A percentile compares a stretch with the other conserved stretches of the same genome.
phyloP scores from a whole-genome alignment of 2,329 filamentous ascomycete genomes.

The Falciphora oryzae region DNA sequence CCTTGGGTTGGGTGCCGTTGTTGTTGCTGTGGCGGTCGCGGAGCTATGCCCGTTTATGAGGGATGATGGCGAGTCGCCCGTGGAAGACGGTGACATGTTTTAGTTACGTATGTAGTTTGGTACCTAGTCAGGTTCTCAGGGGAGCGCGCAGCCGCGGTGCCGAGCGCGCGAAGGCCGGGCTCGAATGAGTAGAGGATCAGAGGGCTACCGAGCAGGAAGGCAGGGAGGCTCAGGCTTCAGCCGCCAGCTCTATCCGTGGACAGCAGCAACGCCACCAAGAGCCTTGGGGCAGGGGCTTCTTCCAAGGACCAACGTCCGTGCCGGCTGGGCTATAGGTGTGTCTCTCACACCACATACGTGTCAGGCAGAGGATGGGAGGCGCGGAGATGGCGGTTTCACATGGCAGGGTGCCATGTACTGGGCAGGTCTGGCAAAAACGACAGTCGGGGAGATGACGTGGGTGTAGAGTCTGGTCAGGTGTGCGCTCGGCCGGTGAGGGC shows the following conservation, averaged over 20 bases:
- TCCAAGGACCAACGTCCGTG: neutral
- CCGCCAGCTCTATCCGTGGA: neutral
- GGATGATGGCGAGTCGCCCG: slow-evolving; percentile 46
- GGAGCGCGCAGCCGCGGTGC: neutral
- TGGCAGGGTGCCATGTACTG: neutral
- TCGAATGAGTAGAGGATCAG: neutral
- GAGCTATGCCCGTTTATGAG: slow-evolving; percentile 9
- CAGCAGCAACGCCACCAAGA: neutral
- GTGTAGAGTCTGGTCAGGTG: neutral
- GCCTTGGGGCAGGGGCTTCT: no score
- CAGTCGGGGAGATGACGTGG: neutral
- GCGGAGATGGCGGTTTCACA: slow-evolving; percentile 4
- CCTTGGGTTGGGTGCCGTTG: slow-evolving; percentile 31
- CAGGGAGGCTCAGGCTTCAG: neutral
- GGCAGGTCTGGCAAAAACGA: neutral
- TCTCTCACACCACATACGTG: neutral
- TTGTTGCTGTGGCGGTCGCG: slow-evolving; percentile 26
- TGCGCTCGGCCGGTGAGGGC: neutral
- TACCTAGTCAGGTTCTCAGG: neutral
- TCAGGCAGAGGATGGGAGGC: neutral
- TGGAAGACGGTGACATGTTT: slow-evolving; percentile 48
- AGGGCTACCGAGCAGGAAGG: neutral
- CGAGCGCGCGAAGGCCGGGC: neutral
- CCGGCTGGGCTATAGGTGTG: neutral
- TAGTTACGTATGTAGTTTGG: neutral